A percentile compares a stretch with the other conserved stretches of the same genome.
phyloP scores from a whole-genome alignment of 2,329 filamentous ascomycete species.

The Lachnellula suecica region DNA sequence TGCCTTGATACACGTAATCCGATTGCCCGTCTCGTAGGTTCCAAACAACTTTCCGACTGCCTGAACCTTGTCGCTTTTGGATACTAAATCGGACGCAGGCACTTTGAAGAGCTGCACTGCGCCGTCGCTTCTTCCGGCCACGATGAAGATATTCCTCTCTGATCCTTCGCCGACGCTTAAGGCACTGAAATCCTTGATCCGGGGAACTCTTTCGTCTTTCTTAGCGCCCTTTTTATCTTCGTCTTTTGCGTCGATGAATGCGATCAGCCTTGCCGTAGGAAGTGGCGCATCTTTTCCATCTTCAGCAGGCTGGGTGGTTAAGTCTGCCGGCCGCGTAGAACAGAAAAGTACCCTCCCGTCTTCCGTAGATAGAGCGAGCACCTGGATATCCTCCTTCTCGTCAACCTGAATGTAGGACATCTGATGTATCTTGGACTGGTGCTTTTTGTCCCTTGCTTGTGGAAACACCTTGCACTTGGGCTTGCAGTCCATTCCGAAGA shows the following conservation, averaged over 20 bases:
- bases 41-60: slow-evolving; percentile 58
- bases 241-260: slow-evolving; percentile 75
- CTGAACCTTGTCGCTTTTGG: slow-evolving; percentile 33
- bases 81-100: slow-evolving; percentile 29
- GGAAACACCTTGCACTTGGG: slow-evolving; percentile 74
- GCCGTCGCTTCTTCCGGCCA: slow-evolving; percentile 83
- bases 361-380: slow-evolving; percentile 82
- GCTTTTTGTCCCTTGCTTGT: slow-evolving; percentile 40
- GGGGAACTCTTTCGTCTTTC: slow-evolving; percentile 58
- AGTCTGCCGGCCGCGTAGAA: slow-evolving; percentile 58
- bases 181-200: slow-evolving; percentile 88
- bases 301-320: slow-evolving; percentile 33
- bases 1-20: slow-evolving; percentile 84
- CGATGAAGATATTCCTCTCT: slow-evolving; percentile 52
- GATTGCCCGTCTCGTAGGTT: slow-evolving; percentile 79
- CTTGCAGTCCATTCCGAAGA: slow-evolving; percentile 86
- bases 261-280: slow-evolving; percentile 64
- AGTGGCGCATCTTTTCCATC: slow-evolving; percentile 45
- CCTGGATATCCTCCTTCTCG: slow-evolving; percentile 47
- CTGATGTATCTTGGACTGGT: slow-evolving; percentile 72
- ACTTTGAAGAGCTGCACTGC: slow-evolving; percentile 77
- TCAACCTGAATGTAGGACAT: slow-evolving; percentile 65
- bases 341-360: slow-evolving; percentile 87
- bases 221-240: slow-evolving; percentile 64
- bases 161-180: slow-evolving; percentile 36